phyloP scores from a whole-genome alignment of 2,329 filamentous ascomycete genomes.

The Epichloe aotearoae region DNA sequence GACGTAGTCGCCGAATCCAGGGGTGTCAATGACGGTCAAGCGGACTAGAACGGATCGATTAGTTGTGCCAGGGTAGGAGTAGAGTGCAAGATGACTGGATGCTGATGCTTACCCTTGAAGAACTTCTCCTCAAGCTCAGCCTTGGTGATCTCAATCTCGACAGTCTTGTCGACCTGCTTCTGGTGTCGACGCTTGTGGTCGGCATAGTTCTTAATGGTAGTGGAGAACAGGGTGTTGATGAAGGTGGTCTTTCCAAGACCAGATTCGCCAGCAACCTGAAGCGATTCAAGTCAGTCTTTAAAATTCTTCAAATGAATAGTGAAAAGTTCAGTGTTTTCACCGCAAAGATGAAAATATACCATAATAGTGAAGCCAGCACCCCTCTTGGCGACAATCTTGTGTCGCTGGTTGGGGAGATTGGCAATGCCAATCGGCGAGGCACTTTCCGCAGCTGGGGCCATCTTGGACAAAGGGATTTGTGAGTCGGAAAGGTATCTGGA shows the following conservation, averaged over 20 bases:
- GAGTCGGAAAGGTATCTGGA: slow-evolving; percentile 4
- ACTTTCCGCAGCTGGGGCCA: slow-evolving; percentile 47
- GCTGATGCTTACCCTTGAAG: slow-evolving; percentile 74
- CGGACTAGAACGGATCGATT: slow-evolving; percentile 49
- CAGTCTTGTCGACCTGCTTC: slow-evolving; percentile 99
- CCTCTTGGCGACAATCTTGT: slow-evolving; percentile 67
- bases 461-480: slow-evolving; percentile 21
- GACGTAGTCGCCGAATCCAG: slow-evolving; percentile 98
- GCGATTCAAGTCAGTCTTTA: slow-evolving; percentile 7
- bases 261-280: slow-evolving; percentile 91
- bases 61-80: no score
- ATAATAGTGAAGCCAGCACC: slow-evolving; percentile 99
- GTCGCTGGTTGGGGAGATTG: slow-evolving; percentile 60
- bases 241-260: slow-evolving; percentile 98
- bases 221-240: slow-evolving; percentile 99
- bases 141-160: slow-evolving; percentile 99
- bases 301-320: neutral
- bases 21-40: slow-evolving; percentile 96
- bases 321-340: neutral
- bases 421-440: slow-evolving; percentile 60
- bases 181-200: slow-evolving; percentile 98
- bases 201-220: slow-evolving; percentile 99
- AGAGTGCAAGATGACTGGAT: neutral
- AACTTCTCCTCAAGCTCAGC: slow-evolving; percentile 99
- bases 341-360: slow-evolving; percentile 37